Conservation (phyloP, 768 basidiomycete species). For the Phaeotremella skinneri region DNA sequence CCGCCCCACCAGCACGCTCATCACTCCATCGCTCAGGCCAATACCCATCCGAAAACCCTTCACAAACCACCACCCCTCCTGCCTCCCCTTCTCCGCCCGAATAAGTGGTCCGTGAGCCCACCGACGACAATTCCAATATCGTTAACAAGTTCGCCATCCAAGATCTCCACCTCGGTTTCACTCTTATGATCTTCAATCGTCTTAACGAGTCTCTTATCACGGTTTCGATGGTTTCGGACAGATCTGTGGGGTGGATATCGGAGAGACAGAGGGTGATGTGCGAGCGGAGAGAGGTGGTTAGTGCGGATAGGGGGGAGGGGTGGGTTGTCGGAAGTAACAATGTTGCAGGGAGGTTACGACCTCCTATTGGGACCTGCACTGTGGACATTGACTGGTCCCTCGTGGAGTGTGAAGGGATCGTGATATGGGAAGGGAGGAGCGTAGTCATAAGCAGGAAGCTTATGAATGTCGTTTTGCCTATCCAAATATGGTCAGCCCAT, state of each 20-base stretch:
- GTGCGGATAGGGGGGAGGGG: constrained; percentile 12
- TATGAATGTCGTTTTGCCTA: constrained; percentile 39
- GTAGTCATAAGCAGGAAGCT: constrained; percentile 38
- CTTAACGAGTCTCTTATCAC: constrained; percentile 12
- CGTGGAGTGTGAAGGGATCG: constrained; percentile 9
- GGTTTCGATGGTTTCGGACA: background rate
- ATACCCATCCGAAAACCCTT: constrained; percentile 36
- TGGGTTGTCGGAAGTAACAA: constrained; percentile 25
- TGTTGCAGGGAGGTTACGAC: constrained; percentile 16
- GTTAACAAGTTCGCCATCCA: constrained; percentile 21
- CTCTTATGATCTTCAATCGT: constrained; percentile 24
- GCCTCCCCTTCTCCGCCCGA: constrained; percentile 1
- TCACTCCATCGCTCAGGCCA: constrained; percentile 37
- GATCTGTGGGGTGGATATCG: background rate
- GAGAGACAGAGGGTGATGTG: constrained; percentile 22
- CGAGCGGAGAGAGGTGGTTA: constrained; percentile 14
- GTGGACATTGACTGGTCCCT: constrained; percentile 1
- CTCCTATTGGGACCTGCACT: constrained; percentile 29
- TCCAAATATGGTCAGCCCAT: background rate
- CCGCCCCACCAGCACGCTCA: constrained; percentile 23
- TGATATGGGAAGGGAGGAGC: constrained; percentile 30
- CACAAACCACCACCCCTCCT: constrained; percentile 27
- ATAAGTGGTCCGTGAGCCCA: background rate
- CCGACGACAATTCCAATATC: constrained; percentile 2
- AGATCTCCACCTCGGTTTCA: constrained; percentile 29